Percentiles rank a stretch among this genome's conserved stretches.
Conservation (phyloP, 2,329 filamentous ascomycete genomes). For the Penicillium vulpinum region DNA sequence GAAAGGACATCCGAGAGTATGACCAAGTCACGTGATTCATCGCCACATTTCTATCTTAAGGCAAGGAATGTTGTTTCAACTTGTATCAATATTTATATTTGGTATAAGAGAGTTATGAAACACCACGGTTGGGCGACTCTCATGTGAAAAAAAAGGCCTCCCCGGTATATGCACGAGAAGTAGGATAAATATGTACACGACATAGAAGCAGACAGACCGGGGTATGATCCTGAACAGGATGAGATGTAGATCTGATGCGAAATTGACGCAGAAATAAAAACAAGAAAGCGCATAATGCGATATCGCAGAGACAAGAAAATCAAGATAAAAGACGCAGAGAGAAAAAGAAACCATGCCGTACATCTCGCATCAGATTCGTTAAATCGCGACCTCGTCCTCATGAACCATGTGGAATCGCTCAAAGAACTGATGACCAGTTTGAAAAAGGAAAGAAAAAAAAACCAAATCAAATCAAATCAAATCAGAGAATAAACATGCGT, state of each 20-base stretch:
- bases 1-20: conserved; percentile 15
- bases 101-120: not conserved
- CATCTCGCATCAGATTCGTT: conserved; percentile 39
- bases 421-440: conserved; percentile 20
- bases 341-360: conserved; percentile 28
- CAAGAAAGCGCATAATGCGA: conserved; percentile 14
- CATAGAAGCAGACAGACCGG: conserved; percentile 23
- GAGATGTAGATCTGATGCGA: conserved; percentile 9
- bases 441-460: conserved; percentile 2
- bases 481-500: not conserved
- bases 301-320: conserved; percentile 15
- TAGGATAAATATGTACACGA: conserved; percentile 35
- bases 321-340: conserved; percentile 1
- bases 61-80: not conserved
- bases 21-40: conserved; percentile 23
- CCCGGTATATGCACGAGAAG: conserved; percentile 31
- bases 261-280: conserved; percentile 12
- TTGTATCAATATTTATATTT: not conserved
- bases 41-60: not conserved
- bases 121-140: not conserved
- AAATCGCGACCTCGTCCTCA: conserved; percentile 27
- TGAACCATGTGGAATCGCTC: conserved; percentile 26
- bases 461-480: too few species aligned
- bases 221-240: conserved; percentile 19
- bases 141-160: conserved; percentile 1